phyloP scores from a whole-genome alignment of 148 eudicot genomes.

The Diospyros kaki region DNA sequence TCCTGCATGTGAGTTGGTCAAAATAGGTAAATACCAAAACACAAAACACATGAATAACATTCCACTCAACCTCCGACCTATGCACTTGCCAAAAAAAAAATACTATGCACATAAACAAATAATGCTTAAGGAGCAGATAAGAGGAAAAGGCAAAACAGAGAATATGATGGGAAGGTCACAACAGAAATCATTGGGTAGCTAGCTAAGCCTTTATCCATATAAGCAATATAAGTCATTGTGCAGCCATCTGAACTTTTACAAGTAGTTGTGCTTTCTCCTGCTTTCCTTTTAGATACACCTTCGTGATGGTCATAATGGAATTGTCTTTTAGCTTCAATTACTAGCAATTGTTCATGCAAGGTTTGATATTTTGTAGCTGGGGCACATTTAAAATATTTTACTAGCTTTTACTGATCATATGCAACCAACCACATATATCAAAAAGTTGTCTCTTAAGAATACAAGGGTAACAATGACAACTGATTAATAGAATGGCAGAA shows the following conservation, averaged over 20 bases:
- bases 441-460: neutral
- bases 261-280: neutral
- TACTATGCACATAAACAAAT: neutral
- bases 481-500: too few species aligned
- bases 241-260: neutral
- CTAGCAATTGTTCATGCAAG: neutral
- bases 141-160: neutral
- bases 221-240: neutral
- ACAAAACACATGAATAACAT: neutral
- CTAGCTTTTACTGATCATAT: neutral
- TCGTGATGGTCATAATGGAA: neutral
- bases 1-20: constrained; percentile 41
- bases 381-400: neutral
- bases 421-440: neutral
- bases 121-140: neutral
- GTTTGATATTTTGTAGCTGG: constrained; percentile 1
- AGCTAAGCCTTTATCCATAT: too few species aligned
- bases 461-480: too few species aligned
- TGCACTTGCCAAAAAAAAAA: too few species aligned
- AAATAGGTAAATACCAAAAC: neutral
- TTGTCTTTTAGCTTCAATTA: neutral
- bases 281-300: neutral
- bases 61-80: neutral
- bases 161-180: neutral
- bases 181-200: neutral